Base-by-base conservation (phyloP, 1,284 basidiomycete species). In the Sporisorium scitamineum region DNA sequence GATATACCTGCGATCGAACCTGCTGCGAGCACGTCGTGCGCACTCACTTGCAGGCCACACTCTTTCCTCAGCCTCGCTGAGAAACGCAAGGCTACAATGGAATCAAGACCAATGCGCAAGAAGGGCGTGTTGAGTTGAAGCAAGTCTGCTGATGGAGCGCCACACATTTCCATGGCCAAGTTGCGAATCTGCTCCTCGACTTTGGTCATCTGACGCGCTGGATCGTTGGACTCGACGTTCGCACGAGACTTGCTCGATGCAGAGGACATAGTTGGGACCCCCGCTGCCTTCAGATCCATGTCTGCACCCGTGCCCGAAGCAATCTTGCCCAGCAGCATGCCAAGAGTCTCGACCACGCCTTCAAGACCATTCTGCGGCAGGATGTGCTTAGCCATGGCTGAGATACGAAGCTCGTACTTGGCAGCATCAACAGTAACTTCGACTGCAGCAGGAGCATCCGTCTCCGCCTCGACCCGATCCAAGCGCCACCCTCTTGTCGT, bases 71-170 rank as follows among this genome's bases (percentile, higher is more conserved):
- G 50, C 24, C 52, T 53, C 18, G 52, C 42, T 2, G 63, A 53
- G 45, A 65, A 65, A 26, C 63, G 63, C 26, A 65, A 32, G 5
- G 63, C 63, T 10, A 65, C 63, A 37, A 65, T 65, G 5, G 63
- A 65, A 20, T 65, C 63, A 18, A 65, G 52, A 8, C 63, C 63
- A 8, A 65, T 54, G 16, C 56, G 55, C 31, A 65, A 5, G 16
- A 48, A 50, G 0, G 51, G 51, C 22, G 51, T 61, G 51, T 54
- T 26, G 10, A 53, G 50, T 44, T 54, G 41, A 42, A 61, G 39
- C 31, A 54, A n/a, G 11, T 53, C 59, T 27, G 59, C 41, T 34
- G 50, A 37, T 7, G 29, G 24, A 14, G 18, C 51, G 27, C 51
- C 51, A 31, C 51, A 53, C 51, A 61, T 34, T 6, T 45, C 22